A percentile compares a stretch with the other conserved stretches of the same genome.
phyloP scores from a whole-genome alignment of 2,329 filamentous ascomycete genomes.

The Remersonia thermophila region DNA sequence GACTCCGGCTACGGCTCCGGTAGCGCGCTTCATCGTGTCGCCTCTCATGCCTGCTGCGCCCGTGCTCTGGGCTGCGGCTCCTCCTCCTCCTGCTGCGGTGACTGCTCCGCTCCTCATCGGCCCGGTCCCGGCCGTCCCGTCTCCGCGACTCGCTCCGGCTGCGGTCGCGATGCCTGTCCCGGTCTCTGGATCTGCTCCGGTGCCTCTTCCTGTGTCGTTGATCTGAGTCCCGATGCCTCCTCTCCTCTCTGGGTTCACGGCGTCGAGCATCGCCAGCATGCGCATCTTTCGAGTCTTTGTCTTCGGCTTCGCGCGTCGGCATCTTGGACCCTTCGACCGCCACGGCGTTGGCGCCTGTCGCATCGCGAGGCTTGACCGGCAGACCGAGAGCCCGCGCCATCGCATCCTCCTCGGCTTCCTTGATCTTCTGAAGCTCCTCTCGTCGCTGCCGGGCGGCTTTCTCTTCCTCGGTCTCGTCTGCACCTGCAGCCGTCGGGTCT shows the following conservation, averaged over 20 bases:
- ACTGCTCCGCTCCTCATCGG: slow-evolving; percentile 20
- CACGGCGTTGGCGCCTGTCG: slow-evolving; percentile 55
- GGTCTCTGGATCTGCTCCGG: slow-evolving; percentile 18
- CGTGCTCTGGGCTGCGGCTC: slow-evolving; percentile 24
- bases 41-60: slow-evolving; percentile 14
- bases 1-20: slow-evolving; percentile 24
- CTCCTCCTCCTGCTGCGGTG: slow-evolving; percentile 24
- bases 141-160: slow-evolving; percentile 17
- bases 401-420: slow-evolving; percentile 87
- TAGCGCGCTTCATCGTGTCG: slow-evolving; percentile 21
- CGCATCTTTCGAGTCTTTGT: slow-evolving; percentile 14
- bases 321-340: slow-evolving; percentile 38
- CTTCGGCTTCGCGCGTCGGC: slow-evolving; percentile 20
- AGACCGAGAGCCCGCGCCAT: slow-evolving; percentile 73
- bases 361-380: slow-evolving; percentile 50
- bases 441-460: slow-evolving; percentile 49
- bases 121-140: slow-evolving; percentile 12
- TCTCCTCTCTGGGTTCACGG: neutral
- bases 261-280: slow-evolving; percentile 5
- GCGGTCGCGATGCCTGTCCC: slow-evolving; percentile 9
- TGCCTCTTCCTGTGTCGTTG: slow-evolving; percentile 24
- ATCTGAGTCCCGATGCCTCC: slow-evolving; percentile 20
- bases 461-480: slow-evolving; percentile 47
- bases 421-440: slow-evolving; percentile 70
- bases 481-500: slow-evolving; percentile 33